Conservation (phyloP, 2,329 filamentous ascomycete genomes). For the Apiospora saccharicola region DNA sequence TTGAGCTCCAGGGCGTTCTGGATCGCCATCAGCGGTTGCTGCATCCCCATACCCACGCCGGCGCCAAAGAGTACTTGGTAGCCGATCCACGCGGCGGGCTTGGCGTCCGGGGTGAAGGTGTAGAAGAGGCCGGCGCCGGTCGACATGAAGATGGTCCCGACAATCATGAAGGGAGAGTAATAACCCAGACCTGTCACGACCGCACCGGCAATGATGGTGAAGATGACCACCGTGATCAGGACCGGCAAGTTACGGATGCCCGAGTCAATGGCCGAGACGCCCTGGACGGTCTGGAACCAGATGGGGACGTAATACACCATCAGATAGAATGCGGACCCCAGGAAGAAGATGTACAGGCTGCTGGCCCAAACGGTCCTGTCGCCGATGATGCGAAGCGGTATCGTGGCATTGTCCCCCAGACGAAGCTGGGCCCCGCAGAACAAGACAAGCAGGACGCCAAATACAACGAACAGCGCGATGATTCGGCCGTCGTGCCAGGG, state of each 20-base stretch:
- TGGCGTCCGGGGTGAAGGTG: constrained; percentile 33
- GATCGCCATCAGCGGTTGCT: constrained; percentile 50
- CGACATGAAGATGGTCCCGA: neutral
- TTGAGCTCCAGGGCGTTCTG: constrained; percentile 45
- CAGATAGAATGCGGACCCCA: constrained; percentile 23
- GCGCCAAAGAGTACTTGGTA: constrained; percentile 19
- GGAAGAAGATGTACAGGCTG: constrained; percentile 18
- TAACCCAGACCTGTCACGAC: constrained; percentile 49
- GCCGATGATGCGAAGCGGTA: constrained; percentile 25
- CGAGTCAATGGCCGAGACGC: constrained; percentile 25
- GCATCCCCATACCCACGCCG: constrained; percentile 50
- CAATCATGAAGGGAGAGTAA: constrained; percentile 48
- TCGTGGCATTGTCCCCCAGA: constrained; percentile 31
- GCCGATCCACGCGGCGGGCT: constrained; percentile 19
- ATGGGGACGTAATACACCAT: constrained; percentile 32
- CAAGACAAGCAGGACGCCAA: constrained; percentile 34
- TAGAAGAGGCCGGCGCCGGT: constrained; percentile 13
- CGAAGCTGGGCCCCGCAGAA: constrained; percentile 34
- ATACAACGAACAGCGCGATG: constrained; percentile 47
- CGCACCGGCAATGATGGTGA: constrained; percentile 47
- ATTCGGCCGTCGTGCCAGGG: constrained; percentile 46
- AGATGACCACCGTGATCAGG: constrained; percentile 48
- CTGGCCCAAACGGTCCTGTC: constrained; percentile 22
- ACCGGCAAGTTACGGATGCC: constrained; percentile 41
- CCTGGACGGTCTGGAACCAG: constrained; percentile 34